phyloP scores from a whole-genome alignment of 2,329 filamentous ascomycete genomes.

The Fusarium subtropicale region DNA sequence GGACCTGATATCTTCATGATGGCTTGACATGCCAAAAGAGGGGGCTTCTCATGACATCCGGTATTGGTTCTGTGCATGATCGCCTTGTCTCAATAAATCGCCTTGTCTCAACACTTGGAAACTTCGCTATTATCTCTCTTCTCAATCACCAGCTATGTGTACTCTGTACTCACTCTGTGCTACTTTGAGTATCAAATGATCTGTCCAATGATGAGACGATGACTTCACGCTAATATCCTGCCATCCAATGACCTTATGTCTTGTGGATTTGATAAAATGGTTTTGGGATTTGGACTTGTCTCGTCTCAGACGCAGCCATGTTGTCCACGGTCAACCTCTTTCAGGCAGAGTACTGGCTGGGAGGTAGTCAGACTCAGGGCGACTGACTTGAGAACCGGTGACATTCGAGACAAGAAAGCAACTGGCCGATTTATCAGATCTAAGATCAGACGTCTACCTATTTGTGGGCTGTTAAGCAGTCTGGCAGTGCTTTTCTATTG shows the following conservation, averaged over 20 bases:
- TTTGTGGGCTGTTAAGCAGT: not conserved
- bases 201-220: constrained; percentile 24
- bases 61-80: constrained; percentile 17
- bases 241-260: constrained; percentile 7
- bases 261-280: constrained; percentile 31
- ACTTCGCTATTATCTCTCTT: constrained; percentile 9
- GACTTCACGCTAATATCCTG: constrained; percentile 5
- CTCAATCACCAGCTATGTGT: not conserved
- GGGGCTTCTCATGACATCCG: not conserved
- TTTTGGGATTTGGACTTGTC: constrained; percentile 24
- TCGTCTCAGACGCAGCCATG: constrained; percentile 27
- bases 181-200: not conserved
- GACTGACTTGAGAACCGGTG: not conserved
- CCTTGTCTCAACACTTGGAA: constrained; percentile 16
- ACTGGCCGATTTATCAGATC: not conserved
- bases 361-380: not conserved
- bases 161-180: not conserved
- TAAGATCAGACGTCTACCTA: not conserved
- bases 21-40: constrained; percentile 4
- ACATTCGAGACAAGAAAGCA: not conserved
- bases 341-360: not conserved
- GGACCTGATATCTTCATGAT: constrained; percentile 24
- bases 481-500: no score
- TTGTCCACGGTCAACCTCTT: constrained; percentile 10
- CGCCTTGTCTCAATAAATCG: not conserved